A percentile compares a stretch with the other conserved stretches of the same genome.
phyloP scores from a whole-genome alignment of 2,329 filamentous ascomycete genomes.

The Microthyrium microscopicum region DNA sequence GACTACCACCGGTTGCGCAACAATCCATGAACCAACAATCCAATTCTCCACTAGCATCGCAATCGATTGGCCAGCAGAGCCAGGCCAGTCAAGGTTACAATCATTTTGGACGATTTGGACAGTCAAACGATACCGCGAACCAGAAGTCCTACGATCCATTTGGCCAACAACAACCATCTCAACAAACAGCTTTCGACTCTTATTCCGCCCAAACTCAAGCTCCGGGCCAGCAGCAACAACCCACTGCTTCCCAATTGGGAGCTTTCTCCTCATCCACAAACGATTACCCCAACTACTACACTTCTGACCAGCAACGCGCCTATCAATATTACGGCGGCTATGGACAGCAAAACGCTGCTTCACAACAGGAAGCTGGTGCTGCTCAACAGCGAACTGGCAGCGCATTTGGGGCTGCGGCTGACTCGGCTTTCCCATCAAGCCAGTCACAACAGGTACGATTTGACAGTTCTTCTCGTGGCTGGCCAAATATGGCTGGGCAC shows the following conservation, averaged over 20 bases:
- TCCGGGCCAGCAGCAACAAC: conserved; percentile 38
- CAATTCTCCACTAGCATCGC: conserved; percentile 30
- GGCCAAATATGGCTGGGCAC: no score
- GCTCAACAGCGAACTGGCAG: conserved; percentile 62
- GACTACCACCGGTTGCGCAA: conserved; percentile 42
- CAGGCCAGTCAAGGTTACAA: conserved; percentile 32
- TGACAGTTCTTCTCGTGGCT: no score
- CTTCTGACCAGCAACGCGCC: conserved; percentile 55
- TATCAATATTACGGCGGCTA: conserved; percentile 51
- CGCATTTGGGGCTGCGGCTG: conserved; percentile 50
- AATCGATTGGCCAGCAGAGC: conserved; percentile 33
- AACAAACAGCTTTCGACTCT: conserved; percentile 28
- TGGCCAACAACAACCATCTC: conserved; percentile 54
- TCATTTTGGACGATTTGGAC: conserved; percentile 55
- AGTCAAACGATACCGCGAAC: conserved; percentile 42
- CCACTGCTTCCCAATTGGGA: conserved; percentile 42
- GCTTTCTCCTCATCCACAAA: conserved; percentile 57
- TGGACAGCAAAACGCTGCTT: conserved; percentile 37
- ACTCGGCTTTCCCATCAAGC: conserved; percentile 47
- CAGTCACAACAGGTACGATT: conserved; percentile 37
- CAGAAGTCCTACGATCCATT: conserved; percentile 86
- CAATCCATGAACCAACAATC: conserved; percentile 27
- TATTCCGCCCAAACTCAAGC: conserved; percentile 33
- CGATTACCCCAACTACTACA: conserved; percentile 79
- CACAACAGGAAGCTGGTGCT: conserved; percentile 56